phyloP scores from a whole-genome alignment of 306 rosid species.

The Canavalia ensiformis region DNA sequence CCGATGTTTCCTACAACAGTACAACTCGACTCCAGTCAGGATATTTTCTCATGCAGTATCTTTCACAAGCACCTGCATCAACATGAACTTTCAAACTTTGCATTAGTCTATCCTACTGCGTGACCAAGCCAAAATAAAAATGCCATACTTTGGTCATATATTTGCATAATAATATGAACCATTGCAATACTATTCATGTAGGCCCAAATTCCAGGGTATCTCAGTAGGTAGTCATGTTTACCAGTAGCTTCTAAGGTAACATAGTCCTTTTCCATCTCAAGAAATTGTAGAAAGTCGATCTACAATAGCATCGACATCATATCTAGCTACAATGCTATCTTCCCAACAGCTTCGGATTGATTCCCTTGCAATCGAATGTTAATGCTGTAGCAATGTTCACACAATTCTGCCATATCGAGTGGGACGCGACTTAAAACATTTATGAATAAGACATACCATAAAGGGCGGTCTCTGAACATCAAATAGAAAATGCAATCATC shows the following conservation, averaged over 20 bases:
- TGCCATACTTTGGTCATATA: conserved; percentile 20
- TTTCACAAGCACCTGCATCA: conserved; percentile 94
- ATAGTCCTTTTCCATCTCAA: conserved; percentile 99
- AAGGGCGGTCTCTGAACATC: conserved; percentile 39
- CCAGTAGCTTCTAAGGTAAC: conserved; percentile 99
- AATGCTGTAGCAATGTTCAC: conserved; percentile 99
- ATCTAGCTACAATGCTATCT: conserved; percentile 97
- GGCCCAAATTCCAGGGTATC: conserved; percentile 33
- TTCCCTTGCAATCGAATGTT: conserved; percentile 99
- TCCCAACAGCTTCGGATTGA: conserved; percentile 99
- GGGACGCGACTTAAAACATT: conserved; percentile 53
- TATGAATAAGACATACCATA: conserved; percentile 47
- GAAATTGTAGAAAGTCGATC: conserved; percentile 98
- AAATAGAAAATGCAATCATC: conserved; percentile 25
- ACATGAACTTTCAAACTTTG: conserved; percentile 51
- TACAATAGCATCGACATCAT: conserved; percentile 98
- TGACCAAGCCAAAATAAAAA: conserved; percentile 30
- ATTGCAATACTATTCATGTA: conserved; percentile 5
- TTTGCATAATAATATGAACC: conserved; percentile 39
- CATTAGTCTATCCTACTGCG: conserved; percentile 38
- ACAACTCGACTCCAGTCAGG: conserved; percentile 99
- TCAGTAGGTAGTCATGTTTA: conserved; percentile 56
- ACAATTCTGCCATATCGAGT: conserved; percentile 98
- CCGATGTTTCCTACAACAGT: conserved; percentile 99
- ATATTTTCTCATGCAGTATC: conserved; percentile 94